Base-by-base conservation (phyloP, 345 rosid species). In the Rhizophora apiculata region DNA sequence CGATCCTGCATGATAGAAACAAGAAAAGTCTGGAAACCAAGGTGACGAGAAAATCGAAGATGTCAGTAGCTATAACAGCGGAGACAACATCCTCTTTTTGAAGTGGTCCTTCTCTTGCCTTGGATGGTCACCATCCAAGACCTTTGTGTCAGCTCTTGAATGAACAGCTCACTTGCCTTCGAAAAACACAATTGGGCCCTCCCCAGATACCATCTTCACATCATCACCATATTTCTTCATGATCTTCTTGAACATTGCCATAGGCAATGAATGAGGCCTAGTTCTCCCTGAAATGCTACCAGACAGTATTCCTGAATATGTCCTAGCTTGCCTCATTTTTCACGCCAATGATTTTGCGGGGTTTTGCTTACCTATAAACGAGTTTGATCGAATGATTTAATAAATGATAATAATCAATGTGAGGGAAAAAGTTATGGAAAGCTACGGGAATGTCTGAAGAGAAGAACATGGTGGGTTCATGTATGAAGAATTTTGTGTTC, bases 171-270 rank as follows among this genome's bases (percentile, higher is more conserved):
- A 36, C 88, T 83, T 1, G 90, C 93, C 66, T 84, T 84, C 0
- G 90, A 81, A 73, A 73, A 84, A 84, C 62, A 88, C 83, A 43
- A 88, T 74, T 0, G 90, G 89, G 1, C 90, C 87, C 79, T 86
- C 90, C 18, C 87, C 88, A 0, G 87, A 84, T 20, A 88, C 82
- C 90, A 88, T 88, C 79, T 86, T 86, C 22, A 84, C 87, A 26
- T 78, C 83, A 18, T 86, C 84, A 1, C 87, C 81, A 0, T 88
- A 86, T 68, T 75, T 81, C 81, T 86, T 88, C 93, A 88, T 86
- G 73, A 86, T 88, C 83, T 86, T 88, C 93, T 85, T 85, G 77
- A 88, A 86, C 79, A 90, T 80, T 24, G 93, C 90, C 53, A 88
- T 61, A 0, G 90, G 93, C 80, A 88, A 39, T 2, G 79, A 81